phyloP scores from a whole-genome alignment of 2,329 filamentous ascomycete species.

The Aurifilum marmelostoma region DNA sequence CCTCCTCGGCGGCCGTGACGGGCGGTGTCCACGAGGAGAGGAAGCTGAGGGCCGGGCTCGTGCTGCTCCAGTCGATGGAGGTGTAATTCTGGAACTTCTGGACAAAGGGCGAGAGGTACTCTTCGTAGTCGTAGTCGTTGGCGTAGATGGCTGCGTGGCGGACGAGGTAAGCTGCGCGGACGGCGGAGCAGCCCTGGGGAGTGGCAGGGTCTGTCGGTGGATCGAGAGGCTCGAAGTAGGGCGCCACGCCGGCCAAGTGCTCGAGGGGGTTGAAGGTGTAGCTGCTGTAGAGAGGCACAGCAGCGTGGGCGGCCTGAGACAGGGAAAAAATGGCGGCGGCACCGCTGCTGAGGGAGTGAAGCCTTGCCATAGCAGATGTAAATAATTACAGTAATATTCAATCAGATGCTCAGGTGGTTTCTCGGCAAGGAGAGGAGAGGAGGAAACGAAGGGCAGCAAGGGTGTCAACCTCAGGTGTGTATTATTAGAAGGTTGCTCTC shows the following conservation, averaged over 20 bases:
- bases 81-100: slow-evolving; percentile 61
- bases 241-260: slow-evolving; percentile 58
- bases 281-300: slow-evolving; percentile 44
- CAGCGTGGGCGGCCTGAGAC: slow-evolving; percentile 9
- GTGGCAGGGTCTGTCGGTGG: slow-evolving; percentile 47
- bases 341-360: background rate
- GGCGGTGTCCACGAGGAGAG: slow-evolving; percentile 60
- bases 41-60: slow-evolving; percentile 57
- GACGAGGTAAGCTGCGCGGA: slow-evolving; percentile 57
- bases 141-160: slow-evolving; percentile 65
- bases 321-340: slow-evolving; percentile 1
- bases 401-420: no score
- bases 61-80: slow-evolving; percentile 57
- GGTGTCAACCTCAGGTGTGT: background rate
- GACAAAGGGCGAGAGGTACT: slow-evolving; percentile 60
- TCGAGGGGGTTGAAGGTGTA: slow-evolving; percentile 58
- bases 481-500: no score
- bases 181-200: slow-evolving; percentile 55
- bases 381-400: background rate
- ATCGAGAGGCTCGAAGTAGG: slow-evolving; percentile 60
- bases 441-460: background rate
- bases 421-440: background rate
- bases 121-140: slow-evolving; percentile 62
- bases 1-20: slow-evolving; percentile 58
- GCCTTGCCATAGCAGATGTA: background rate